Base-by-base conservation (phyloP, 495 filamentous ascomycete genomes). In the Chlorociboria aeruginascens region DNA sequence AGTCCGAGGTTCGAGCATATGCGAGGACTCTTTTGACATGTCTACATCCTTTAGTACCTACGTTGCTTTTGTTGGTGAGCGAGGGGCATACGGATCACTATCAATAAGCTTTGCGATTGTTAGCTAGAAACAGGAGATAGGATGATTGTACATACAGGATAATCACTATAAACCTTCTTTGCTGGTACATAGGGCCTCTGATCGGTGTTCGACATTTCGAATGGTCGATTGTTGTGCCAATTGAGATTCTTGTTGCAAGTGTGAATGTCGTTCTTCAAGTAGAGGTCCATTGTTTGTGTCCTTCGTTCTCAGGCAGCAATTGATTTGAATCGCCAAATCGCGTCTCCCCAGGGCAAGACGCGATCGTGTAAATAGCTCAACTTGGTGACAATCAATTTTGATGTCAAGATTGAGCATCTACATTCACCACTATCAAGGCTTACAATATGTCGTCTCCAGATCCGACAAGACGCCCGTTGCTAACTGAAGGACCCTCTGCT, bases 1-100 rank as follows among this genome's bases (percentile, higher is more conserved):
- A 97, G 67, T 98, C 92, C 36, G 76, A 82, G 31, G 78, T 66
- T 28, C 92, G 79, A 43, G 89, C 84, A 74, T 97, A 98, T 58
- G 78, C 64, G 45, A 93, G 61, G 37, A 97, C 92, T 58, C 93
- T 82, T 62, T 72, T 83, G 68, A 97, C 78, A 65, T 98, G 90
- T 54, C 93, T 97, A 56, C 40, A 37, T n/a, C 45, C 20, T 29
- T 56, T 32, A 58, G 32, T 30, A 16, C 25, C 13, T 41, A 25
- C 35, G 45, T 48, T 38, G 28, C 40, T 25, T 16, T 41, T 34
- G 33, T 46, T 12, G 14, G 28, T n/a, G 34, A 38, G 17, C 13
- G 42, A 43, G 51, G 43, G 37, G 35, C 83, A 64, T 86, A 97
- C 90, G 90, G 90, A 69, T 97, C 90, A 69, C 80, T 89, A 71